Base-by-base conservation (phyloP, 805 yeast genomes). In the Blastobotrys mokoenaii region DNA sequence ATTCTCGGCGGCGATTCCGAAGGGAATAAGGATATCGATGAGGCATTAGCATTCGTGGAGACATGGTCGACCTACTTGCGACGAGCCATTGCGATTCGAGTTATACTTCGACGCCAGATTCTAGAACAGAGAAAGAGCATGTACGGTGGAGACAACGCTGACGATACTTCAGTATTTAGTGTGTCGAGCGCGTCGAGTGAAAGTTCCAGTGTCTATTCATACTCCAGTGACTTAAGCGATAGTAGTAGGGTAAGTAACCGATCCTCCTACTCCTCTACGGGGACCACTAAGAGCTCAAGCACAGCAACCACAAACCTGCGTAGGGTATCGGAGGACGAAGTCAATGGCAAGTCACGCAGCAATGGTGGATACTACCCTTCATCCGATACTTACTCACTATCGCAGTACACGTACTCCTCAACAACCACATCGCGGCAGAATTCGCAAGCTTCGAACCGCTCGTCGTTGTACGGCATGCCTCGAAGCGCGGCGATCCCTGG, bases 51-150 rank as follows among this genome's bases (percentile, higher is more conserved):
- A 6, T 59, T 63, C 40, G 64, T 59, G 3, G 50, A 49, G 10
- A 51, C 64, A 1, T 63, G 66, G 66, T 54, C 62, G 2, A 35
- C 50, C 2, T 63, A 61, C 40, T 46, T 63, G 20, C 52, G 57
- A 14, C 50, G 56, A 9, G 61, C 64, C 1, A 53, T 63, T 40
- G 66, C 66, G 3, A 52, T 55, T 6, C 49, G 66, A 2, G 63
- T 59, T 3, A 46, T 58, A 1, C 49, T 56, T 10, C 47, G 59
- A 11, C 49, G 55, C 38, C 56, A 56, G 43, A 52, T 51, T 22
- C 41, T 25, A 8, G 15, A 27, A n/a, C 12, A 8, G 18, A 32
- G 30, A 17, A 10, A n/a, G 33, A 3, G 31, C 12, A 9, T 27
- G 31, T 22, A 22, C 8, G 27, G 7, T 4, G 27, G 7, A 5